Conservation (phyloP, 768 basidiomycete species). For the Lepiota venenata region DNA sequence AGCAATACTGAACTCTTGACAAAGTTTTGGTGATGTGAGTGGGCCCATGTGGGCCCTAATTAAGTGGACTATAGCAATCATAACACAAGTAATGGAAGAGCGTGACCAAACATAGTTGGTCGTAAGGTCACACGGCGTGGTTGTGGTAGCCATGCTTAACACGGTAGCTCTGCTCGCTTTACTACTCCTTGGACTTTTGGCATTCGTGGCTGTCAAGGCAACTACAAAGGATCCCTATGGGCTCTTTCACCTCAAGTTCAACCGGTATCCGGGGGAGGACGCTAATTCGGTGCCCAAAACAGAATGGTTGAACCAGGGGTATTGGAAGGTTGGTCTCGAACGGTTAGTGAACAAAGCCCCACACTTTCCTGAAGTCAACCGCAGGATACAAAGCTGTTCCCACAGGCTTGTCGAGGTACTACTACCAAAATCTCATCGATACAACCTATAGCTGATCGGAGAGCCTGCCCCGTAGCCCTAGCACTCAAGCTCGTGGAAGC, state of each 20-base stretch:
- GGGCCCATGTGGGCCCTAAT: too few relatives aligned
- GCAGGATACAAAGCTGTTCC: slow-evolving; percentile 48
- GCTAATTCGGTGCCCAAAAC: slow-evolving; percentile 35
- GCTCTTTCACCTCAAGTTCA: slow-evolving; percentile 53
- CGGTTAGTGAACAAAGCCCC: not conserved
- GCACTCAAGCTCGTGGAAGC: slow-evolving; percentile 47
- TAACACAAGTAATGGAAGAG: too few relatives aligned
- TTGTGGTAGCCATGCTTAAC: not conserved
- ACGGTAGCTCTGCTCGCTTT: not conserved
- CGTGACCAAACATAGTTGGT: too few relatives aligned
- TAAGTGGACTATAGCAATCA: too few relatives aligned
- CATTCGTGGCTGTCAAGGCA: not conserved
- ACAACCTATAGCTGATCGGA: not conserved
- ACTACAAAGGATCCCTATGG: slow-evolving; percentile 34
- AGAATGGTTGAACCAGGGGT: slow-evolving; percentile 74
- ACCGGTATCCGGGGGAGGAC: slow-evolving; percentile 35
- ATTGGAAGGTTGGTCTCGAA: slow-evolving; percentile 49
- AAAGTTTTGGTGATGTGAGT: too few relatives aligned
- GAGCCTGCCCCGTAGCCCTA: slow-evolving; percentile 30
- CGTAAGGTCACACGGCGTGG: too few relatives aligned
- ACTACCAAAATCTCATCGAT: not conserved
- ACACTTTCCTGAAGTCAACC: not conserved
- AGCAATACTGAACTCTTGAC: too few relatives aligned
- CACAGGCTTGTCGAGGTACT: slow-evolving; percentile 62
- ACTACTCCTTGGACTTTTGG: not conserved